phyloP scores from a whole-genome alignment of 2,329 filamentous ascomycete genomes.

The Aspergillus sp. region DNA sequence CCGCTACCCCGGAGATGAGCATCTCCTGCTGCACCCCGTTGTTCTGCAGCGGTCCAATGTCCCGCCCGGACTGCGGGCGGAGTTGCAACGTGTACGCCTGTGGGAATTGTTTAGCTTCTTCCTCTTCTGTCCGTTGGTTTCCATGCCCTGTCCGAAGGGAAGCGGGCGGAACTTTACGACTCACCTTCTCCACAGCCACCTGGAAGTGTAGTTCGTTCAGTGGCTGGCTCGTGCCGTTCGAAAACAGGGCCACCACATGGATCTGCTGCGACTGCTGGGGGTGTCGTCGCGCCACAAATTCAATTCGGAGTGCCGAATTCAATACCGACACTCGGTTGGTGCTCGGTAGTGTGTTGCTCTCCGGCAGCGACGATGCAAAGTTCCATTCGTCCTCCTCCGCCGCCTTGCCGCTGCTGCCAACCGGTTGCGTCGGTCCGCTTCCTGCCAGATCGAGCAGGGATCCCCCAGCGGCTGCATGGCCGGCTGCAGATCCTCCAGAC shows the following conservation, averaged over 20 bases:
- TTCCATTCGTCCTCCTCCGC: conserved; percentile 87
- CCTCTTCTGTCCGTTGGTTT: too few species aligned
- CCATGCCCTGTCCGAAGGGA: not conserved
- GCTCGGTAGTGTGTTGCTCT: conserved; percentile 55
- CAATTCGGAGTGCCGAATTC: conserved; percentile 70
- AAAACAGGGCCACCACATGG: conserved; percentile 75
- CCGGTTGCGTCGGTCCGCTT: conserved; percentile 25
- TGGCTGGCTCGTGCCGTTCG: conserved; percentile 72
- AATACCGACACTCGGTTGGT: conserved; percentile 68
- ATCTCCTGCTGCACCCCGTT: conserved; percentile 82
- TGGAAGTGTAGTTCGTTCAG: conserved; percentile 85
- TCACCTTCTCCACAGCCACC: conserved; percentile 88
- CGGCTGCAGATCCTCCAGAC: conserved; percentile 25
- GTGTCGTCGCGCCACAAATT: conserved; percentile 68
- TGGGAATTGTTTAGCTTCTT: conserved; percentile 4
- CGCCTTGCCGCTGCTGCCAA: conserved; percentile 37
- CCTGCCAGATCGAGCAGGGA: conserved; percentile 39
- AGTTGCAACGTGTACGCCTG: conserved; percentile 80
- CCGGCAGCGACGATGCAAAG: conserved; percentile 83
- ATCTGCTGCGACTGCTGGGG: conserved; percentile 60
- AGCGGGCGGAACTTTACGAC: not conserved
- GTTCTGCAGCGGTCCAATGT: conserved; percentile 69
- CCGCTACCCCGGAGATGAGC: conserved; percentile 72
- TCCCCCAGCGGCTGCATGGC: conserved; percentile 21
- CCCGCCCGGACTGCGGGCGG: conserved; percentile 80